phyloP scores from a whole-genome alignment of 495 filamentous ascomycete species.

The Cercophora scortea region DNA sequence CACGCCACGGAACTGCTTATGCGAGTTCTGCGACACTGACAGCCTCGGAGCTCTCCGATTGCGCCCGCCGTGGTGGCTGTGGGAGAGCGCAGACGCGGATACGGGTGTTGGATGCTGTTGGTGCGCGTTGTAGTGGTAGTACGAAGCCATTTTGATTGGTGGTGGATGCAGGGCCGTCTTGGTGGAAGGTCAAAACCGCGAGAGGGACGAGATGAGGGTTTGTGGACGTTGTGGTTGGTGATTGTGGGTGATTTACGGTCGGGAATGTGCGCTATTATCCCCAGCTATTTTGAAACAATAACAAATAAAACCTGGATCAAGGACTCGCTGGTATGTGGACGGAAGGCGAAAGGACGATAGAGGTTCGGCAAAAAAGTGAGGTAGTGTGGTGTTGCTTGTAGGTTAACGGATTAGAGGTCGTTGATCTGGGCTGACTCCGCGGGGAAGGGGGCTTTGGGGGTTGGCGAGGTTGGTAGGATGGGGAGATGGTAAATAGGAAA shows the following conservation, averaged over 20 bases:
- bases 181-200: slow-evolving; percentile 18
- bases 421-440: slow-evolving; percentile 3
- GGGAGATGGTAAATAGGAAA: slow-evolving; percentile 25
- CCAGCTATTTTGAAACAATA: slow-evolving; percentile 21
- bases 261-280: slow-evolving; percentile 13
- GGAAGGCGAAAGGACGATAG: neutral
- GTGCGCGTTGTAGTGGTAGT: slow-evolving; percentile 61
- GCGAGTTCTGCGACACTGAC: slow-evolving; percentile 67
- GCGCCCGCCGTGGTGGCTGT: slow-evolving; percentile 76
- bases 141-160: slow-evolving; percentile 62
- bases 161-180: slow-evolving; percentile 9
- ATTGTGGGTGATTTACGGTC: slow-evolving; percentile 10
- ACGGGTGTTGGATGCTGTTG: slow-evolving; percentile 56
- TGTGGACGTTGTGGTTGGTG: slow-evolving; percentile 9
- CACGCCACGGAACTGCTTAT: slow-evolving; percentile 76
- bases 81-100: slow-evolving; percentile 44
- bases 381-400: neutral
- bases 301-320: slow-evolving; percentile 21
- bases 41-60: slow-evolving; percentile 82
- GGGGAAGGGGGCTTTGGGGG: slow-evolving; percentile 10
- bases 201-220: slow-evolving; percentile 10
- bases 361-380: neutral
- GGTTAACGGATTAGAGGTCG: slow-evolving; percentile 1
- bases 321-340: neutral
- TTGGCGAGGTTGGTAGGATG: slow-evolving; percentile 16